These are phyloP conservation scores for Naganishia onofrii DNA, from an alignment of 768 basidiomycete genomes.

Conservation along the genomic window DNA sequence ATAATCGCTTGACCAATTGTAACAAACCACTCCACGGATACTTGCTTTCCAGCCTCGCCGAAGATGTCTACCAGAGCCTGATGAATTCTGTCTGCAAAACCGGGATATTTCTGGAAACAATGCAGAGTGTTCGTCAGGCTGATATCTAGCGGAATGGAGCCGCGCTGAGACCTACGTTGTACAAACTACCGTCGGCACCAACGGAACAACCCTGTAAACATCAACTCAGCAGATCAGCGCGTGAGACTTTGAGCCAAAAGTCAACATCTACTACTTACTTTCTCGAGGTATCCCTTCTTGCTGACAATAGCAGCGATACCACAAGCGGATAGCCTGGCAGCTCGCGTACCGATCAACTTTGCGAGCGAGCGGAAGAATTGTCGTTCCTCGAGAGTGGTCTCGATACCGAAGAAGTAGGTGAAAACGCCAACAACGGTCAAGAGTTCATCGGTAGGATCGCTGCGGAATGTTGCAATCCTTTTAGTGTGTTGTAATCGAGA, in stretches of 20 bases:
- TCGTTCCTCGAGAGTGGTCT: conserved; percentile 92
- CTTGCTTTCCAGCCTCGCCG: conserved; percentile 88
- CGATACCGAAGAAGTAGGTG: conserved; percentile 91
- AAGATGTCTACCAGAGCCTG: conserved; percentile 91
- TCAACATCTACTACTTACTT: conserved; percentile 44
- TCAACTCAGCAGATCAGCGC: background rate
- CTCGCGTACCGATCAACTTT: conserved; percentile 79
- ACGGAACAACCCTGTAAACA: conserved; percentile 56
- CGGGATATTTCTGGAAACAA: conserved; percentile 83
- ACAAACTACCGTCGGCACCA: conserved; percentile 90
- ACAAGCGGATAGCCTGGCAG: conserved; percentile 86
- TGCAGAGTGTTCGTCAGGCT: background rate
- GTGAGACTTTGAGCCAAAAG: conserved; percentile 56
- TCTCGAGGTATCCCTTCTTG: conserved; percentile 89
- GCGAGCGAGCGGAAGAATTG: conserved; percentile 96
- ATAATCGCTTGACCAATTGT: background rate
- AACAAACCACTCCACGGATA: conserved; percentile 28
- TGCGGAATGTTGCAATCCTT: conserved; percentile 44
- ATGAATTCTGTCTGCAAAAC: conserved; percentile 87
- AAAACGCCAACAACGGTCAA: conserved; percentile 97
- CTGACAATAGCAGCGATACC: conserved; percentile 95
- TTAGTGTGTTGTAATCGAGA: background rate
- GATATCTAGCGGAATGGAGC: background rate
- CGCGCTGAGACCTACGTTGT: conserved; percentile 66
- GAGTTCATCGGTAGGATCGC: conserved; percentile 93